Evolutionary conservation across 306 rosid genomes (phyloP).

Genomic region (Fagus crenata): DNA sequence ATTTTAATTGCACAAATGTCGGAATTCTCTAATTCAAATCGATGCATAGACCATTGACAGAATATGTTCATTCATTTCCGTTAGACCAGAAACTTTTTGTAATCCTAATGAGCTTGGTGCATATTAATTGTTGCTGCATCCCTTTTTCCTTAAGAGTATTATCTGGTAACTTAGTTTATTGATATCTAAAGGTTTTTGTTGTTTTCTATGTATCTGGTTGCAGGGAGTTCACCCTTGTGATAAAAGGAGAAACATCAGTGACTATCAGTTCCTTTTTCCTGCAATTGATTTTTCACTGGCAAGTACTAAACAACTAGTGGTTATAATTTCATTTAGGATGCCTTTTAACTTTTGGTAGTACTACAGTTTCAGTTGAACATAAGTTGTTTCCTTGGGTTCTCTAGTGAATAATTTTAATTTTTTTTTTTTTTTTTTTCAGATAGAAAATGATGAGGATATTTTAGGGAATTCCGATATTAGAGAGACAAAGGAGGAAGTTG

Average conservation of each 20-base stretch:
- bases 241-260: constrained; percentile 77
- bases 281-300: constrained; percentile 86
- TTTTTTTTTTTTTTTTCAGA: constrained; percentile 51
- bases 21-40: not conserved
- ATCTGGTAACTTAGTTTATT: not conserved
- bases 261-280: constrained; percentile 74
- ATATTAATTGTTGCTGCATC: not conserved
- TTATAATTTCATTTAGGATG: constrained; percentile 34
- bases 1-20: not conserved
- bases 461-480: constrained; percentile 73
- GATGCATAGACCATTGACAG: not conserved
- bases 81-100: not conserved
- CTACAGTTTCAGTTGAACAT: constrained; percentile 13
- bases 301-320: constrained; percentile 24
- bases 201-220: constrained; percentile 27
- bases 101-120: not conserved
- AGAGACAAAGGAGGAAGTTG: constrained; percentile 84
- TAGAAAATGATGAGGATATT: constrained; percentile 74
- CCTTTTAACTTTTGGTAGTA: constrained; percentile 31
- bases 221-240: constrained; percentile 95
- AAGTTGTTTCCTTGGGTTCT: constrained; percentile 30
- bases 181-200: constrained; percentile 10
- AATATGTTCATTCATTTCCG: not conserved
- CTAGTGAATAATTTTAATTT: constrained; percentile 21
- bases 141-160: not conserved